Base-by-base conservation (phyloP, 2,329 filamentous ascomycete species). In the Fusarium sp. region DNA sequence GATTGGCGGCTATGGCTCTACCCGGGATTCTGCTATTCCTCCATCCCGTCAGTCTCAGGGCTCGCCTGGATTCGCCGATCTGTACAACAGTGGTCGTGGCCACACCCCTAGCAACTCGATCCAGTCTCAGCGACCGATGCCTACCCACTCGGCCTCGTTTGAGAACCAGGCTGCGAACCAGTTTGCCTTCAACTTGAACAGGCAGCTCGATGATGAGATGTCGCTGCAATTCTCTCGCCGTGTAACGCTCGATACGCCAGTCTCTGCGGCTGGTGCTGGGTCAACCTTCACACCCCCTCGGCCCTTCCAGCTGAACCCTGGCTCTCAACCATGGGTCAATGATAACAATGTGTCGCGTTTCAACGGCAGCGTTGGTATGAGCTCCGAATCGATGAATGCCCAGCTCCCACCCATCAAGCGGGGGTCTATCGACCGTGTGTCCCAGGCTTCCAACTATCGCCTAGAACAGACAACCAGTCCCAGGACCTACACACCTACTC, bases 21-120 rank as follows among this genome's bases (percentile, higher is more conserved):
- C 87, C n/a, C 83, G 87, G 64, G 88, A 89, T 62, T 79, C 82
- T 43, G 89, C 84, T 76, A 79, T 88, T 48, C 87, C 89, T 46
- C 84, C 88, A 2, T 89, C 89, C 37, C 84, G 87, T 50, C 85
- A 88, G 59, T 82, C 85, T 6, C 84, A 87, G 46, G 77, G 79
- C n/a, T 85, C 81, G 34, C 79, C 77, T n/a, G 73, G 75, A 13
- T 82, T 76, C 55, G 68, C 72, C 36, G 79, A 81, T 7, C 67
- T 78, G 31, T 78, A 78, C 41, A 76, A 73, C 36, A 77, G 74
- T 34, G 68, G 62, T 28, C 65, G 50, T 70, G 75, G 79, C 43
- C 83, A 85, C 68, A 82, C 81, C 6, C 78, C 82, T 57, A 81
- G 78, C 76, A 82, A 80, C 77, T 81, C 86, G 40, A 81, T 82